A percentile compares a stretch with the other conserved stretches of the same genome.
Conservation (phyloP, 2,329 filamentous ascomycete species). For the Penicillium sp. region DNA sequence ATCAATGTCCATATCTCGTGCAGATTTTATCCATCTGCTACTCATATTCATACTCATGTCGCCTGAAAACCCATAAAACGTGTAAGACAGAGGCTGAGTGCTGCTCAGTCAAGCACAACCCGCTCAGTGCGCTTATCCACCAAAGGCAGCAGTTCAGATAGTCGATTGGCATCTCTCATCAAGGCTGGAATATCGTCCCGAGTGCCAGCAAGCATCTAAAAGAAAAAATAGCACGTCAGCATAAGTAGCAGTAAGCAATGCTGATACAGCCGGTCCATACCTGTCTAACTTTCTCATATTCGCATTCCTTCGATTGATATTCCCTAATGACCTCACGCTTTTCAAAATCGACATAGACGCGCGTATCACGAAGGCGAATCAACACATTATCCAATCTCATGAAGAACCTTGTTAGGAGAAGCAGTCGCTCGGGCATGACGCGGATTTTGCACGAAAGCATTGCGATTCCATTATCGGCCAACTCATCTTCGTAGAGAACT, state of each 20-base stretch:
- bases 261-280: slow-evolving; percentile 53
- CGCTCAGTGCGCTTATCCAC: slow-evolving; percentile 71
- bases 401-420: slow-evolving; percentile 85
- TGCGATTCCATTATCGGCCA: slow-evolving; percentile 96
- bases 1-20: no score
- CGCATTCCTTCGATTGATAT: slow-evolving; percentile 85
- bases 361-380: slow-evolving; percentile 83
- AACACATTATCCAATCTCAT: slow-evolving; percentile 92
- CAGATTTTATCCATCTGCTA: no score
- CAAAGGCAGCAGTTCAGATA: slow-evolving; percentile 70
- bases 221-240: not conserved
- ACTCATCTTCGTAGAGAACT: slow-evolving; percentile 93
- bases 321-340: slow-evolving; percentile 80
- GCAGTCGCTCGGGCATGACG: slow-evolving; percentile 86
- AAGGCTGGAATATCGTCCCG: slow-evolving; percentile 77
- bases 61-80: not conserved
- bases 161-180: slow-evolving; percentile 77
- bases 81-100: not conserved
- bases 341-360: slow-evolving; percentile 88
- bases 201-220: slow-evolving; percentile 55
- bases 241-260: not conserved
- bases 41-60: not conserved
- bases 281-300: slow-evolving; percentile 74
- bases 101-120: slow-evolving; percentile 36
- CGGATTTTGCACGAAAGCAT: slow-evolving; percentile 87